Evolutionary conservation across 1,284 basidiomycete genomes (phyloP).

Genomic region (Apiotrichum sp.): DNA sequence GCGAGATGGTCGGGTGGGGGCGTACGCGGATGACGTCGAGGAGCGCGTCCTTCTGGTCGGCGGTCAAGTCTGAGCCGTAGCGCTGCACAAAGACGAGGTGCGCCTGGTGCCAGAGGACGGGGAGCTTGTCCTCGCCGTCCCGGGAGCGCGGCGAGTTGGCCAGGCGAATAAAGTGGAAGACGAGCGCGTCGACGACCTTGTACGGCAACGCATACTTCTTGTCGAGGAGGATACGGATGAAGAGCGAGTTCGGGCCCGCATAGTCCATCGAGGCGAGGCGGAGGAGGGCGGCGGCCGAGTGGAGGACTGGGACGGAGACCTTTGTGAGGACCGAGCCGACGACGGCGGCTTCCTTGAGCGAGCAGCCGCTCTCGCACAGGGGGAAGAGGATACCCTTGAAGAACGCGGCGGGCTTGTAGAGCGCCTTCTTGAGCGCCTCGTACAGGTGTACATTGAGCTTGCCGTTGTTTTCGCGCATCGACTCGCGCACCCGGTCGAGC

Average conservation of each 20-base stretch:
- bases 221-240: conserved; percentile 93
- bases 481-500: conserved; percentile 82
- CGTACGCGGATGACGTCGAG: conserved; percentile 84
- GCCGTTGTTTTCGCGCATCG: conserved; percentile 67
- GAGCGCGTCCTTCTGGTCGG: conserved; percentile 96
- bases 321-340: conserved; percentile 86
- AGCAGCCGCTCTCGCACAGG: conserved; percentile 80
- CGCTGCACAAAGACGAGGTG: conserved; percentile 90
- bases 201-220: conserved; percentile 98
- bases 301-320: conserved; percentile 89
- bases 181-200: conserved; percentile 94
- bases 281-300: conserved; percentile 90
- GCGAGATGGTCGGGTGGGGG: conserved; percentile 79
- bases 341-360: conserved; percentile 92
- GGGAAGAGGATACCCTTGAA: conserved; percentile 99
- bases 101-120: conserved; percentile 98
- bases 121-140: conserved; percentile 58
- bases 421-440: conserved; percentile 78
- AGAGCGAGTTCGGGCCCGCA: conserved; percentile 87
- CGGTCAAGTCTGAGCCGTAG: conserved; percentile 93
- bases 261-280: conserved; percentile 97
- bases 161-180: conserved; percentile 95
- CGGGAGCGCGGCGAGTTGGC: conserved; percentile 80
- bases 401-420: conserved; percentile 97
- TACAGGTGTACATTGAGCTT: conserved; percentile 93